Conservation (phyloP, 345 rosid genomes). For the Hibiscus syriacus region DNA sequence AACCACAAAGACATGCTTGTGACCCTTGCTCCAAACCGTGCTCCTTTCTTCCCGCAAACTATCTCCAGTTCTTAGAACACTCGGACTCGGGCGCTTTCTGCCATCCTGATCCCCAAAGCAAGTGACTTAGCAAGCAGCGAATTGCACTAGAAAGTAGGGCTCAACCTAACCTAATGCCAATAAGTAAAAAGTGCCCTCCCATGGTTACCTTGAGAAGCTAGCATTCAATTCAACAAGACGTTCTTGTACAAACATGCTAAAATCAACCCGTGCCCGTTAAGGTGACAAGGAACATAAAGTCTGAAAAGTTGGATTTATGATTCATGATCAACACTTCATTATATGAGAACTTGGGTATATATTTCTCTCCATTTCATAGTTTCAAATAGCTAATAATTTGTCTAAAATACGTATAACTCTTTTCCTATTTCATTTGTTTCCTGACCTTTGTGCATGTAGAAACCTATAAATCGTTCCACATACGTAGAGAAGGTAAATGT, state of each 20-base stretch:
- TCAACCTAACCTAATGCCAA: neutral
- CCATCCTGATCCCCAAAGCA: slow-evolving; percentile 1
- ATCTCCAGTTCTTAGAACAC: neutral
- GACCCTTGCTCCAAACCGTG: neutral
- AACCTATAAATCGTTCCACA: neutral
- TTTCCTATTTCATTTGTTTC: neutral
- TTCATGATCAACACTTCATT: neutral
- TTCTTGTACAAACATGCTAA: neutral
- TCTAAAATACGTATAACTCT: neutral
- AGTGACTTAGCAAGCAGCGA: no score
- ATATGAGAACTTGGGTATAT: neutral
- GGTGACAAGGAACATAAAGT: neutral
- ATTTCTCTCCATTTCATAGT: neutral
- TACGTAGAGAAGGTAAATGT: neutral
- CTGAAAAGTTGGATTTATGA: neutral
- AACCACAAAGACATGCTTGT: neutral
- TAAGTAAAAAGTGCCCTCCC: neutral
- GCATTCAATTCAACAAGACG: neutral
- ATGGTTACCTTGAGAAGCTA: neutral
- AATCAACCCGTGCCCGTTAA: neutral
- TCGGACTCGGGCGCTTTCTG: neutral
- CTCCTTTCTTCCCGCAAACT: neutral
- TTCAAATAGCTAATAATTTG: neutral
- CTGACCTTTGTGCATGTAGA: neutral
- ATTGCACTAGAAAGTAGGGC: no score